Conservation (phyloP, 495 filamentous ascomycete genomes). For the Ramalina intermedia region DNA sequence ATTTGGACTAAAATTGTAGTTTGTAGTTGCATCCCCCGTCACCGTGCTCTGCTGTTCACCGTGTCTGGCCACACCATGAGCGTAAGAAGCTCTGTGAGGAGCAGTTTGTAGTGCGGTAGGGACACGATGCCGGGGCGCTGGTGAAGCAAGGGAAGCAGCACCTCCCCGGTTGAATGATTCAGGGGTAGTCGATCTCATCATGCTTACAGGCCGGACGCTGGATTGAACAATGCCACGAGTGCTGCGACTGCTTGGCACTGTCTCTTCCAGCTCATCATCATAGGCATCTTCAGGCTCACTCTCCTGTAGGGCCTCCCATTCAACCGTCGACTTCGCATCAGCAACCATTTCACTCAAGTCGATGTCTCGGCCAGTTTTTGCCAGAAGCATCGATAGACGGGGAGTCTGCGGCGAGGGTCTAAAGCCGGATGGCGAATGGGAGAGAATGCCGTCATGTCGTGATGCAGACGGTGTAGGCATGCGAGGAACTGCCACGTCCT, state of each 20-base stretch:
- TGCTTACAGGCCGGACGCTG: conserved; percentile 37
- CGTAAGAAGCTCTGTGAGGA: neutral
- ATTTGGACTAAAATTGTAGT: conserved; percentile 59
- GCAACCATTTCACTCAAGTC: conserved; percentile 47
- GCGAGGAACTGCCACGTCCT: neutral
- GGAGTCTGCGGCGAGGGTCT: conserved; percentile 54
- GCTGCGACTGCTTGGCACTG: conserved; percentile 13
- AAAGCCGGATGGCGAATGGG: conserved; percentile 25
- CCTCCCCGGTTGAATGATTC: neutral
- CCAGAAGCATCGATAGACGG: conserved; percentile 57
- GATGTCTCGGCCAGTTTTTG: conserved; percentile 45
- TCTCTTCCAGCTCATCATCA: conserved; percentile 31
- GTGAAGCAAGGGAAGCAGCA: too few species aligned
- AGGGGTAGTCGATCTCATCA: conserved; percentile 38
- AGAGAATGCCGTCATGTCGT: neutral
- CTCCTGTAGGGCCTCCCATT: conserved; percentile 25
- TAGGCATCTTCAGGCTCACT: conserved; percentile 9
- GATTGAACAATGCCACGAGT: conserved; percentile 19
- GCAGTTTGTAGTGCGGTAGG: neutral
- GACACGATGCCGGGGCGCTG: neutral
- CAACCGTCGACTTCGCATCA: conserved; percentile 40
- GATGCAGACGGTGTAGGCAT: neutral
- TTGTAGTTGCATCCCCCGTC: conserved; percentile 2
- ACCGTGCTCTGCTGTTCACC: neutral
- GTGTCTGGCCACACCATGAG: neutral